Evolutionary conservation across 2,329 filamentous ascomycete genomes (phyloP).

Genomic region (Pleurostoma richardsiae): DNA sequence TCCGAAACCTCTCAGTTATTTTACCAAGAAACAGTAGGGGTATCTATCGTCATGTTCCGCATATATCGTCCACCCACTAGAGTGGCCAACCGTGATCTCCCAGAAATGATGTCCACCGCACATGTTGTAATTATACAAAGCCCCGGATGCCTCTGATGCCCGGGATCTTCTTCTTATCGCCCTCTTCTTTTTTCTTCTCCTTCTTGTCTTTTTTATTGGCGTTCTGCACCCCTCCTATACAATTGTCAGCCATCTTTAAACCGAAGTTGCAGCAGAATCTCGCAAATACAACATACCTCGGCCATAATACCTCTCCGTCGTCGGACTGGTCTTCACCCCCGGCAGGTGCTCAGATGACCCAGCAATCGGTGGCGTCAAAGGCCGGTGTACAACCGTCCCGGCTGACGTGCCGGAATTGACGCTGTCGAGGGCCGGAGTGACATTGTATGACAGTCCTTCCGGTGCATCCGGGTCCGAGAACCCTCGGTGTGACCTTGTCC

Average conservation of each 20-base stretch:
- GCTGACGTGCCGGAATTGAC: conserved; percentile 13
- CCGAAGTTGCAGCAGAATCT: neutral
- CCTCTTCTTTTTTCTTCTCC: conserved; percentile 39
- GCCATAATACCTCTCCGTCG: conserved; percentile 34
- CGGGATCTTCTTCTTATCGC: conserved; percentile 35
- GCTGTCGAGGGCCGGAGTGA: conserved; percentile 32
- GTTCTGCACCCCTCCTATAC: conserved; percentile 41
- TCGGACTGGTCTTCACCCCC: conserved; percentile 29
- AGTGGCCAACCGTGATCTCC: too few species aligned
- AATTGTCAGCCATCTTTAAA: neutral
- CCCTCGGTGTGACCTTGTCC: conserved; percentile 32
- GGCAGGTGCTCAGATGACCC: conserved; percentile 6
- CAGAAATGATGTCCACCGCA: too few species aligned
- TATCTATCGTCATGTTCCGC: too few species aligned
- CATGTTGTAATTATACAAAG: conserved; percentile 17
- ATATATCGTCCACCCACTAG: too few species aligned
- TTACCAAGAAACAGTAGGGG: too few species aligned
- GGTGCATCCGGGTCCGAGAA: conserved; percentile 37
- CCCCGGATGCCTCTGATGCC: conserved; percentile 32
- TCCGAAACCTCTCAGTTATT: too few species aligned
- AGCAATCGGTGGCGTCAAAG: conserved; percentile 30
- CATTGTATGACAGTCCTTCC: conserved; percentile 37
- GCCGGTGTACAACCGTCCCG: conserved; percentile 20
- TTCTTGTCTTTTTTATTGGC: conserved; percentile 43
- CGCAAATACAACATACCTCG: conserved; percentile 30